Evolutionary conservation across 257 asterid species (phyloP), one percentile per base, ranked within the genome.

Genomic region (Nicotiana tomentosiformis): DNA sequence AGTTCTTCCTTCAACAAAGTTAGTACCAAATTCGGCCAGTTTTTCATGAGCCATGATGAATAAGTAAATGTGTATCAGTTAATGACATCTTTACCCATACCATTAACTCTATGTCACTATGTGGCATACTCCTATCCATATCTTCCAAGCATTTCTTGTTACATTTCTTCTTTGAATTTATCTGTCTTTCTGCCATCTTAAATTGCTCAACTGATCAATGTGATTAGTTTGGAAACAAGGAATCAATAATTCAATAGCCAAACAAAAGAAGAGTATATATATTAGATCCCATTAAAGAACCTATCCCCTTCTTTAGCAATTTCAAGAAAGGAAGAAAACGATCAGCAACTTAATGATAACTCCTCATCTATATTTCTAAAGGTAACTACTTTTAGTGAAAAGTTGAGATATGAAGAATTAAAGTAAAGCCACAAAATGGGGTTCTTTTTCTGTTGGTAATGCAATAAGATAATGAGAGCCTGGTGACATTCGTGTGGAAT

Each of bases 401-500:
- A 74, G 56, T 49, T 51, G 62, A 51, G 46, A 26, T 46, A 23
- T 46, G 64, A 74, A 74, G 80, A 51, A 23, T 23, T 23, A 23
- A 74, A 26, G 62, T 14, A 51, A 74, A 74, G 64, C 26, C 64
- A 26, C 64, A 51, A 15, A 23, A 51, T 74, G 4, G 43, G 79
- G 78, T 26, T 2, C n/a, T 23, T 46, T 7, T 69, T 9, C 1
- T 49, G 43, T 49, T 74, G 62, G 16, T 49, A 5, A 32, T 61
- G 83, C 8, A 51, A 56, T 86, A 84, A 7, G 56, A 77, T 62
- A 49, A 16, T 9, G 62, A 77, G 29, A 53, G 86, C 53, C 26
- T 89, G 89, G 91, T 91, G 94, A 85, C 81, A 85, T 85, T 89
- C 87, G 87, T 89, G 92, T 90, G 92, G 92, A 90, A 86, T 87